Evolutionary conservation across 2,329 filamentous ascomycete species (phyloP), one percentile per base, ranked within the genome.

Genomic region (Didymella pinodella): DNA sequence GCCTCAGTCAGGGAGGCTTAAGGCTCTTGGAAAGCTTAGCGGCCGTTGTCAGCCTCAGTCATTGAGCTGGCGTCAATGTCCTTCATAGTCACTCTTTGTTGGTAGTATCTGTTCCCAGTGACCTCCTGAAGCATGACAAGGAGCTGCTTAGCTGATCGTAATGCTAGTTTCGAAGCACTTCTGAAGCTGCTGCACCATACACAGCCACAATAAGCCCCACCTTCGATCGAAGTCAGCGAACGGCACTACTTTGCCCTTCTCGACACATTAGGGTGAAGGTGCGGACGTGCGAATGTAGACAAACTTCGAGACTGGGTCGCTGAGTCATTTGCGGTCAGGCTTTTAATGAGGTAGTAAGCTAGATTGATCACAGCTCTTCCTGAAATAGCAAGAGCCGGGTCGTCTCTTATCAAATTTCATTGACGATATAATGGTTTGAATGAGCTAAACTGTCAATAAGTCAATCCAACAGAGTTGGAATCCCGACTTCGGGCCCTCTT

Each of bases 131-230:
- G 44, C 49, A 11, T 16, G 29, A 49, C 36, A 44, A 26, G 44
- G 48, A 29, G 48, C 45, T n/a, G 22, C 31, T 28, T 41, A 18
- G 25, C 32, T 45, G 51, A 51, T 18, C 22, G 28, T 34, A 22
- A 54, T 18, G n/a, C 43, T 34, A 14, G 46, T 49, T 54, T 54
- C 48, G 32, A 16, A 52, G 7, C 49, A 16, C 20, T 14, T 40
- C 10, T 41, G 32, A 20, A 31, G 40, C 18, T 45, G 40, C 36
- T 14, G 32, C 48, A 29, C 26, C 43, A 31, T 40, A 20, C 51
- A 54, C 50, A 59, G 56, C 56, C 56, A 54, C 46, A 20, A 12
- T n/a, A n/a, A 12, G 48, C 49, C 56, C 50, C 56, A 49, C 45
- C 34, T 45, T 20, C 44, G 7, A 20, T 46, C 22, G 18, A 44